Base-by-base conservation (phyloP, 177 flowering plant species). In the Vitis hybrid region DNA sequence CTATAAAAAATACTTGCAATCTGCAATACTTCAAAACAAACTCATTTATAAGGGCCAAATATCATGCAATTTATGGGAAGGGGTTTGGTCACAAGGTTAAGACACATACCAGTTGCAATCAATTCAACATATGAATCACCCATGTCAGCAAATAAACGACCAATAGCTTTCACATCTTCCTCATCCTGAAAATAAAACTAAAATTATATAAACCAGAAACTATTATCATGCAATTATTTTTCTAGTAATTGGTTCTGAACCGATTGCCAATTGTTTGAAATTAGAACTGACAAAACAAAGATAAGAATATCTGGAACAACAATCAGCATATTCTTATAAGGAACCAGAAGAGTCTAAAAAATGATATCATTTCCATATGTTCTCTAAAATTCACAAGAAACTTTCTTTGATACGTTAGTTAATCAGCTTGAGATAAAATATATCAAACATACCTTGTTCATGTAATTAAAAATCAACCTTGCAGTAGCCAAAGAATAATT, bases 111-210 rank as follows among this genome's bases (percentile, higher is more conserved):
- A 77, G 84, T 85, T 75, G 98, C 99, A 82, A 96, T 96, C 78
- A 92, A 81, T 68, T 93, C 91, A 75, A 92, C 94, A 84, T 93
- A 96, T 18, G 98, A 88, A 83, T 93, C 98, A 69, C 99, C 97
- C 90, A 96, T 85, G 75, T 96, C 98, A 71, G 99, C 90, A 89
- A 93, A 88, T 68, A 93, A 79, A 14, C 94, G 93, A 70, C 95
- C 98, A 84, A 96, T 86, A 54, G 99, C 97, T 77, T 96, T 96
- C 75, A 93, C 87, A 84, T 93, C 99, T 81, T 96, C 99, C 72
- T 96, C 99, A 77, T 93, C 99, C 99, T 96, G 84, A 76, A 74
- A 66, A 60, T 32, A 64, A 55, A 71, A 56, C 48, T 3, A 59
- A 17, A 5, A 40, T 10, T 12, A 30, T 4, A 49, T 12, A 7